Conservation (phyloP, 1,284 basidiomycete genomes). For the Vanrija sp. region DNA sequence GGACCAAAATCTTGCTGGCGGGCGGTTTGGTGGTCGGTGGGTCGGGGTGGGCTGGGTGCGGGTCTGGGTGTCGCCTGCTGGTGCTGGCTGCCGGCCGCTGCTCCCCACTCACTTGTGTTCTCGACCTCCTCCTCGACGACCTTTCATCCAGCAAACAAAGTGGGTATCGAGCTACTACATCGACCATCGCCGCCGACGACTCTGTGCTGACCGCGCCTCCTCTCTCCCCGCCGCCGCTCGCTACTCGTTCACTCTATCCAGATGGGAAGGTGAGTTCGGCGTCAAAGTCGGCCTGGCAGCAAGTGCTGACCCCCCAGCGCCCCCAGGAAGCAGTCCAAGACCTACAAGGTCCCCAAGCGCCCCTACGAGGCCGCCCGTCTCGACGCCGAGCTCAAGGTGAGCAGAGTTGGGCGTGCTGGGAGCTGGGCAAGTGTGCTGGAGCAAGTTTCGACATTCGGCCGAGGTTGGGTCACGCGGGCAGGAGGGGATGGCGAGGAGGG, state of each 20-base stretch:
- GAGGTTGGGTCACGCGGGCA: background rate
- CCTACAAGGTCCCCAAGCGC: constrained; percentile 97
- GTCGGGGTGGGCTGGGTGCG: background rate
- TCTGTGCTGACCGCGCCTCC: constrained; percentile 9
- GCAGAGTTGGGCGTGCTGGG: constrained; percentile 11
- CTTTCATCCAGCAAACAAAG: background rate
- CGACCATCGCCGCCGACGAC: constrained; percentile 23
- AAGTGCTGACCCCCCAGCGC: background rate
- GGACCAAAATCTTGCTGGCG: no score
- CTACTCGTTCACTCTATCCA: background rate
- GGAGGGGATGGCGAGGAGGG: background rate
- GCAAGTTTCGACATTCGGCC: no score
- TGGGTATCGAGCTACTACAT: background rate
- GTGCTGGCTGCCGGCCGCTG: background rate
- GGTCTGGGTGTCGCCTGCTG: background rate
- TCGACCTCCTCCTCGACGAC: background rate
- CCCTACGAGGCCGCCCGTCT: constrained; percentile 97
- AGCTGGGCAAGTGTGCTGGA: background rate
- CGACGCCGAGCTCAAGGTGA: constrained; percentile 96
- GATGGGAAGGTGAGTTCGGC: background rate
- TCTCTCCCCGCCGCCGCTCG: background rate
- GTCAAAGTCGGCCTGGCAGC: no score
- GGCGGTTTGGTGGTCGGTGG: background rate
- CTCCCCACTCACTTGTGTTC: background rate
- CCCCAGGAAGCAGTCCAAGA: constrained; percentile 50